A percentile compares a stretch with the other conserved stretches of the same genome.
Evolutionary conservation across 140 eudicot genomes (phyloP).

Genomic region (Eryngium alpinum): DNA sequence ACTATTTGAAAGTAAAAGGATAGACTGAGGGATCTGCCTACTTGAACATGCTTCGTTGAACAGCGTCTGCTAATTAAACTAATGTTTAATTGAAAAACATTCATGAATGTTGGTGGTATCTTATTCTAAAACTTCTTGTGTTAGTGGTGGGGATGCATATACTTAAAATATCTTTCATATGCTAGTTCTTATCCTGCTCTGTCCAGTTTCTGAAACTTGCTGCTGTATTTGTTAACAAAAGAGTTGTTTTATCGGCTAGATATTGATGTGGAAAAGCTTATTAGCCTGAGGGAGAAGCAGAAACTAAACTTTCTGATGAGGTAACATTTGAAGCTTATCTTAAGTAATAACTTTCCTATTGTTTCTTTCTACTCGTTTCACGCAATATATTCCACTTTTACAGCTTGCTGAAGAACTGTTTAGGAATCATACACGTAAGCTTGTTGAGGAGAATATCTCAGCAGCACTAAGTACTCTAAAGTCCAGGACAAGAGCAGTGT

Average conservation of each 20-base stretch:
- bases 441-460: conserved; percentile 68
- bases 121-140: not conserved
- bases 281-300: conserved; percentile 77
- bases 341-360: not conserved
- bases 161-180: not conserved
- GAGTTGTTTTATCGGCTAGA: conserved; percentile 30
- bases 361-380: conserved; percentile 10
- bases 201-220: not conserved
- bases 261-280: conserved; percentile 58
- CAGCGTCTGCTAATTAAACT: not conserved
- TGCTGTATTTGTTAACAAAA: not conserved
- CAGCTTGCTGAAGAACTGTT: conserved; percentile 94
- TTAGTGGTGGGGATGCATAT: not conserved
- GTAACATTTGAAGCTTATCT: conserved; percentile 25
- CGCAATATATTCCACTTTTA: conserved; percentile 18
- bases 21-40: not conserved
- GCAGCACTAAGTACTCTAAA: conserved; percentile 51
- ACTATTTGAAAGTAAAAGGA: not conserved
- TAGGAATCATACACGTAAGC: conserved; percentile 69
- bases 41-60: not conserved
- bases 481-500: conserved; percentile 78
- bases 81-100: not conserved
- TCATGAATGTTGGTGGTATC: not conserved
- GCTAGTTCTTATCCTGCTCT: not conserved
- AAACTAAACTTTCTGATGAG: conserved; percentile 85